phyloP scores from a whole-genome alignment of 129 eudicot species.

The Chrysanthemum makinoi region DNA sequence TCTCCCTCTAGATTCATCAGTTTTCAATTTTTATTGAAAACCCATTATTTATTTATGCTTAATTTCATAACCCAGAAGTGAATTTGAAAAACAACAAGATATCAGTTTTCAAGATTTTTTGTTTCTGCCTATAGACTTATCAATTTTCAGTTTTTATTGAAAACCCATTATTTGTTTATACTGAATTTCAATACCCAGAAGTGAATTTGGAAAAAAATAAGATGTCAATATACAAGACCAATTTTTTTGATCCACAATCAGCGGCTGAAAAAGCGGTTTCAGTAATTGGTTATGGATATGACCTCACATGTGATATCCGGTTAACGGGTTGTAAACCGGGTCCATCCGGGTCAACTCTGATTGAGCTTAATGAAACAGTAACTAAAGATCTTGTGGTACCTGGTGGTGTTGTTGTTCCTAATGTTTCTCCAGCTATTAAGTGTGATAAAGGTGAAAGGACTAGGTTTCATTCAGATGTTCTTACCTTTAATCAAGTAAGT shows the following conservation, averaged over 20 bases:
- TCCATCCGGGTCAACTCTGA: constrained; percentile 64
- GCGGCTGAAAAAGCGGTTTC: constrained; percentile 91
- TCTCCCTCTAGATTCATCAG: neutral
- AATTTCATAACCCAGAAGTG: neutral
- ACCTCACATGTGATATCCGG: constrained; percentile 71
- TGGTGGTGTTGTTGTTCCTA: constrained; percentile 60
- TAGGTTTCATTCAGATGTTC: constrained; percentile 84
- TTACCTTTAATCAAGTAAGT: constrained; percentile 70
- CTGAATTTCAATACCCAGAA: constrained; percentile 17
- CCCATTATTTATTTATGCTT: neutral
- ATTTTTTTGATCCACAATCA: constrained; percentile 51
- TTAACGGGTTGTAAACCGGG: constrained; percentile 74
- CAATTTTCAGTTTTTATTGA: constrained; percentile 1
- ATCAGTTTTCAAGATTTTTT: constrained; percentile 35
- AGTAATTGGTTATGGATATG: constrained; percentile 83
- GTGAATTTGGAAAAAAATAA: neutral
- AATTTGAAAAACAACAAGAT: neutral
- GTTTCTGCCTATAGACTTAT: neutral
- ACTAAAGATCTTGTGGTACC: constrained; percentile 68
- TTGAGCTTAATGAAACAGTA: constrained; percentile 50
- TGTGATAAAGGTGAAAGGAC: constrained; percentile 98
- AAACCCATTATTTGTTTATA: constrained; percentile 13
- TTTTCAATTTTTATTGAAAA: neutral
- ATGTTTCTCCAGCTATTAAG: constrained; percentile 62
- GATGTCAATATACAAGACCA: constrained; percentile 51